A percentile compares a stretch with the other conserved stretches of the same genome.
These are phyloP conservation scores for Vinca major DNA, from an alignment of 305 asterid species.

Conservation along the genomic window DNA sequence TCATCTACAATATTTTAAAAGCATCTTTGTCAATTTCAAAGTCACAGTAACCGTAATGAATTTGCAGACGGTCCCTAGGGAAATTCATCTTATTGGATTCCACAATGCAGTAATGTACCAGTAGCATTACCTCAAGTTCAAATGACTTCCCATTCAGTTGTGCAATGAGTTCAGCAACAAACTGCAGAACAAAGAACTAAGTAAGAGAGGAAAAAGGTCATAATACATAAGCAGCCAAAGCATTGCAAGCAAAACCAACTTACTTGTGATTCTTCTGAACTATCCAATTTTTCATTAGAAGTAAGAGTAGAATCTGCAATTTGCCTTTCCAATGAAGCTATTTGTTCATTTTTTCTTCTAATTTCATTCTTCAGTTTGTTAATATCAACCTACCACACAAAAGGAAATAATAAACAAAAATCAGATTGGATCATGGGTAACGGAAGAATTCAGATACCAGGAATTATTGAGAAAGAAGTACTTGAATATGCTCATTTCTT, in stretches of 20 bases:
- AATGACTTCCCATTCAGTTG: slow-evolving; percentile 87
- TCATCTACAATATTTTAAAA: not conserved
- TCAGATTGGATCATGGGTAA: slow-evolving; percentile 9
- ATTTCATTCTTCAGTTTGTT: slow-evolving; percentile 67
- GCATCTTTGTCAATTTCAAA: not conserved
- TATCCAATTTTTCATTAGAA: slow-evolving; percentile 40
- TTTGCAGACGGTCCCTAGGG: not conserved
- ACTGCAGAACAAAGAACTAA: slow-evolving; percentile 37
- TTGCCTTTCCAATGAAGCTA: slow-evolving; percentile 62
- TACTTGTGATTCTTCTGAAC: slow-evolving; percentile 63
- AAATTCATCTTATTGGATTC: not conserved
- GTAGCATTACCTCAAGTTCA: slow-evolving; percentile 83
- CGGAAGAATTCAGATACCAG: slow-evolving; percentile 17
- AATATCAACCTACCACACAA: slow-evolving; percentile 53
- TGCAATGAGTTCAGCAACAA: slow-evolving; percentile 55
- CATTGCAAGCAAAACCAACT: slow-evolving; percentile 11
- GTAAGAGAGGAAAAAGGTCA: slow-evolving; percentile 1
- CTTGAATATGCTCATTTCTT: slow-evolving; percentile 52
- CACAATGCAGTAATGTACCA: slow-evolving; percentile 2
- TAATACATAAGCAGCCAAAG: slow-evolving; percentile 10
- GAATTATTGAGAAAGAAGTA: slow-evolving; percentile 23
- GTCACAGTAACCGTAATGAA: not conserved
- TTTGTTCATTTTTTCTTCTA: slow-evolving; percentile 58
- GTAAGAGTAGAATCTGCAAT: slow-evolving; percentile 46
- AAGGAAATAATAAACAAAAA: slow-evolving; percentile 9